Evolutionary conservation across 2,329 filamentous ascomycete genomes (phyloP), one percentile per base, ranked within the genome.

Genomic region (Apiospora saccharicola): DNA sequence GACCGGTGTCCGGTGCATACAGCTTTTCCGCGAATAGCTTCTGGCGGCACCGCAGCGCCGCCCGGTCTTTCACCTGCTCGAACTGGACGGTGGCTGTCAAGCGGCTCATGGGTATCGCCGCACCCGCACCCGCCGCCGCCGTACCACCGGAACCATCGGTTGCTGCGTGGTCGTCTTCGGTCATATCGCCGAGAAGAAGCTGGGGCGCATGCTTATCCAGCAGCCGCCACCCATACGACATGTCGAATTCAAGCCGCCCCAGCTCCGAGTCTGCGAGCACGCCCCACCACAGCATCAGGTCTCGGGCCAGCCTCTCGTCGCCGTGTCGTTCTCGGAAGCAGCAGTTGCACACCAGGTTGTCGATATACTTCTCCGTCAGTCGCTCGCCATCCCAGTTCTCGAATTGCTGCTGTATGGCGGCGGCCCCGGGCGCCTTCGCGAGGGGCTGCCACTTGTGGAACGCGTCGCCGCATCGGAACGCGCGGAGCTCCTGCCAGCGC

Each of bases 401-500:
- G 4, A 34, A 57, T 26, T 41, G 37, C 37, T 41, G 8, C 37
- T 41, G 8, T 7, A 41, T 41, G 37, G 12, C 4, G 12, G 49
- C 24, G 13, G 4, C 19, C 22, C 7, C 2, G 14, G 44, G 6
- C 22, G 26, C 26, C 4, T 10, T 4, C 12, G 51, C 13, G 26
- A 3, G 2, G 13, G 51, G 51, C 51, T 19, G 51, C 51, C 51
- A 57, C 51, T 57, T 57, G 51, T 34, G 24, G 51, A 57, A 57
- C n/a, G 5, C 14, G 51, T 30, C 24, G 51, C 51, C 51, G 51
- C 51, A 57, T 26, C 51, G 26, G 26, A 57, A 57, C 1, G 51
- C 51, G 13, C 51, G 51, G 26, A 57, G 51, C 51, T 57, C 51
- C 51, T 57, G 51, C 51, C 51, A 57, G 13, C 51, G 51, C 26